These are phyloP conservation scores for Viridothelium virens DNA, from an alignment of 495 filamentous ascomycete species.

Conservation along the genomic window DNA sequence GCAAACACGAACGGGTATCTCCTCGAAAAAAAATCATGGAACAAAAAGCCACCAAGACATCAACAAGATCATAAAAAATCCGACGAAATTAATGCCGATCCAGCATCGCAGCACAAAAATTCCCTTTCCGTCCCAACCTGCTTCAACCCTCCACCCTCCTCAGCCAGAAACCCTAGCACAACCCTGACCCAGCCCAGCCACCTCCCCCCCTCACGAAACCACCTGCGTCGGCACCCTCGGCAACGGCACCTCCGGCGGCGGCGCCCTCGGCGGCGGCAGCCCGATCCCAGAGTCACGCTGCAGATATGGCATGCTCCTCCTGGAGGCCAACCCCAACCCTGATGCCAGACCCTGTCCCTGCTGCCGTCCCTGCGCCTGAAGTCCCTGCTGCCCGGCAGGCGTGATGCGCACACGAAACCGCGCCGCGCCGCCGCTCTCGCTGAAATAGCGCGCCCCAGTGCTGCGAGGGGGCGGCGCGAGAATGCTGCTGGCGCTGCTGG, in stretches of 20 bases:
- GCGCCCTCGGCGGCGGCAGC: conserved; percentile 33
- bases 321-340: conserved; percentile 14
- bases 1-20: not conserved
- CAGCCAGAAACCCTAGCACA: not conserved
- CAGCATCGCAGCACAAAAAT: not conserved
- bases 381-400: too few relatives aligned
- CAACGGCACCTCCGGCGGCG: conserved; percentile 18
- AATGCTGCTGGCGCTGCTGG: not conserved
- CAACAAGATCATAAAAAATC: not conserved
- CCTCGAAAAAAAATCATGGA: not conserved
- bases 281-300: conserved; percentile 24
- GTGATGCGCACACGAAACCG: not conserved
- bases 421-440: not conserved
- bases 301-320: conserved; percentile 23
- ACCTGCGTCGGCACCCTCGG: conserved; percentile 3
- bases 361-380: not conserved
- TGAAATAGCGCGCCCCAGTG: not conserved
- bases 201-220: not conserved
- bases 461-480: conserved; percentile 7
- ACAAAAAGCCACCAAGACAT: not conserved
- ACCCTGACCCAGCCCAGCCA: not conserved
- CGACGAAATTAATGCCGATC: too few relatives aligned
- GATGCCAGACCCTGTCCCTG: not conserved
- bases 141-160: not conserved
- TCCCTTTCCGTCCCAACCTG: not conserved